Evolutionary conservation across 441 rosid species (phyloP).

Genomic region (Populus hybrid): DNA sequence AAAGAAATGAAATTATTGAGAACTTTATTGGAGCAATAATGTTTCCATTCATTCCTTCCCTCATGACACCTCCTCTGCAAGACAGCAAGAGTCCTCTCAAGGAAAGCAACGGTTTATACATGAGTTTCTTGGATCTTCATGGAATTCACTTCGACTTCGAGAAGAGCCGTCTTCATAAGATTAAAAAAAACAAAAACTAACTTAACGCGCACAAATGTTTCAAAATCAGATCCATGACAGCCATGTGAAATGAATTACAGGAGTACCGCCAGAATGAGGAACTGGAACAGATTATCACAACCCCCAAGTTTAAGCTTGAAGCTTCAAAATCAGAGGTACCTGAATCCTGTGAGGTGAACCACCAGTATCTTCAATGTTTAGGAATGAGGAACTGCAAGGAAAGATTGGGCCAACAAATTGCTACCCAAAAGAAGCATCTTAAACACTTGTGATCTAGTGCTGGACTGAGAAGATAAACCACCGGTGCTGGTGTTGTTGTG

Average conservation of each 20-base stretch:
- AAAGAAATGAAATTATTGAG: background rate
- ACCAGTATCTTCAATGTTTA: background rate
- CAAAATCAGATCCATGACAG: background rate
- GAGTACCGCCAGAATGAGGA: background rate
- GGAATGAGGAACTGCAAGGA: background rate
- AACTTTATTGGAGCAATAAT: background rate
- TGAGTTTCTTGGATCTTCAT: background rate
- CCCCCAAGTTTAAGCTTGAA: background rate
- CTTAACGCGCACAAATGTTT: background rate
- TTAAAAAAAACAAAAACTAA: background rate
- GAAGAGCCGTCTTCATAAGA: background rate
- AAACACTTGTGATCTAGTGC: background rate
- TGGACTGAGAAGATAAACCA: background rate
- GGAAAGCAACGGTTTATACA: background rate
- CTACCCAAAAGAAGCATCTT: background rate
- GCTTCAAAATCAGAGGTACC: slow-evolving; percentile 2
- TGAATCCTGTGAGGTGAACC: background rate
- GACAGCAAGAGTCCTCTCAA: background rate
- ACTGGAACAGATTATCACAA: background rate
- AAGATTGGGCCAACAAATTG: background rate
- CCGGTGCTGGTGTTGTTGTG: too few species aligned
- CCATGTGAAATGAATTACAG: background rate
- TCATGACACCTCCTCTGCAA: background rate
- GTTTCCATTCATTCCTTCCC: background rate
- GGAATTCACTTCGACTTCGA: background rate